Evolutionary conservation across 192 early-diverging fungal genomes (phyloP), one percentile per base, ranked within the genome.

Genomic region (Thoreauomyces humboldtii): DNA sequence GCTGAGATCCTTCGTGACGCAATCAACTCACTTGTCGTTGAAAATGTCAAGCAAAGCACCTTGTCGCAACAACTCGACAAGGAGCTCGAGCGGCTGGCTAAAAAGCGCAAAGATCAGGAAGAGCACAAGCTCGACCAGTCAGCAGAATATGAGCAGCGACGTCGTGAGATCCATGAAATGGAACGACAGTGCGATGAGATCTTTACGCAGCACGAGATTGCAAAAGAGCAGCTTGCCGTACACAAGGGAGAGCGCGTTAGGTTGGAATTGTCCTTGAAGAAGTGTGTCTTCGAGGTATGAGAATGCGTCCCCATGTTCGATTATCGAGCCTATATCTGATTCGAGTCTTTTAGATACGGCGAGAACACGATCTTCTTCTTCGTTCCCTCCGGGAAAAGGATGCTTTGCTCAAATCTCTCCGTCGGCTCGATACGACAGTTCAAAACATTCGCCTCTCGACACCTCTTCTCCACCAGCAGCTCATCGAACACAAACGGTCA

Each of bases 201-300:
- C 35, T 82, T 82, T 63, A 86, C 85, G 53, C 73, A 86, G 59
- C 78, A 85, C 56, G 83, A 86, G 65, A 43, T 81, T 7, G 80
- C 81, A n/a, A 86, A 86, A 42, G 80, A 86, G 29, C 78, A 83
- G 61, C 69, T 86, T 14, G 71, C 74, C 12, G 61, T 73, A 24
- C 83, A 85, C 61, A 73, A 75, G 44, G 81, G 71, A 0, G 84
- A 86, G 59, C 47, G 75, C 34, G 78, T 83, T 19, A 56, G 77
- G 24, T 63, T 83, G 27, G 83, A 82, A 21, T 35, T 85, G 32
- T 41, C 71, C n/a, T 56, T 85, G 24, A 59, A 69, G 61, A 72
- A 78, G 55, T 63, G 77, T 29, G 50, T 73, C 14, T 28, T 58
- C n/a, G 80, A 85, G 25, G 82, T 84, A 76, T 25, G 69, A 19